Percentiles rank a stretch among this genome's conserved stretches.
Evolutionary conservation across 805 yeast species (phyloP).

Genomic region (Zygotorulaspora chibaensis): DNA sequence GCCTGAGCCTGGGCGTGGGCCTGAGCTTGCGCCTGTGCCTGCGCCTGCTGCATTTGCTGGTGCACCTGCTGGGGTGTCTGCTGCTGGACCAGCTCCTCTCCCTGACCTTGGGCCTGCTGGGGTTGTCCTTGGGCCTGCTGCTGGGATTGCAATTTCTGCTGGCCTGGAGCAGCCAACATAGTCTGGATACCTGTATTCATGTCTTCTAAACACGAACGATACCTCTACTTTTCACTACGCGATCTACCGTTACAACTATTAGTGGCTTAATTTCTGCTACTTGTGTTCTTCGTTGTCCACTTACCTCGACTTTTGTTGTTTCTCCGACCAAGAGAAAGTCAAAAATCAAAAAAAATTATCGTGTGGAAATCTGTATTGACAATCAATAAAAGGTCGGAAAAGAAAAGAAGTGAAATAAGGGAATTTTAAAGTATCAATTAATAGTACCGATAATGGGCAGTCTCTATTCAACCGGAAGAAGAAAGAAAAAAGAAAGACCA

Average conservation of each 20-base stretch:
- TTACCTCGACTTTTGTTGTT: conserved; percentile 6
- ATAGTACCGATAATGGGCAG: background rate
- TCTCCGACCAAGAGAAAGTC: conserved; percentile 1
- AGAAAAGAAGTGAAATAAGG: background rate
- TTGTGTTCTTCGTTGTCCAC: conserved; percentile 4
- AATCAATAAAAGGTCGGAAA: background rate
- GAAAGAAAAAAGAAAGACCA: too few species aligned
- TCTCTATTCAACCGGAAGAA: background rate
- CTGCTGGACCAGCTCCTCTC: conserved; percentile 2
- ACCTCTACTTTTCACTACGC: background rate
- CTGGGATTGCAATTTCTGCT: conserved; percentile 11
- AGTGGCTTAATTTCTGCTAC: background rate
- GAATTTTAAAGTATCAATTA: background rate
- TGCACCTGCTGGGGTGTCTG: conserved; percentile 1
- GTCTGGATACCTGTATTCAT: conserved; percentile 13
- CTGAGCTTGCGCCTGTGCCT: conserved; percentile 10
- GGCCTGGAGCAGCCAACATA: conserved; percentile 14
- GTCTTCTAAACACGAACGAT: background rate
- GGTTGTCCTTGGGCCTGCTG: conserved; percentile 2
- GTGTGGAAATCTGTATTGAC: background rate
- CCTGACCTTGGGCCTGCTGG: conserved; percentile 4
- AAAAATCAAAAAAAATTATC: conserved; percentile 1
- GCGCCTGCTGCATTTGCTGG: conserved; percentile 23
- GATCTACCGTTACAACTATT: background rate
- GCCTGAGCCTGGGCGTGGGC: conserved; percentile 6